phyloP scores from a whole-genome alignment of 2,329 filamentous ascomycete genomes.

The Cladophialophora exuberans region DNA sequence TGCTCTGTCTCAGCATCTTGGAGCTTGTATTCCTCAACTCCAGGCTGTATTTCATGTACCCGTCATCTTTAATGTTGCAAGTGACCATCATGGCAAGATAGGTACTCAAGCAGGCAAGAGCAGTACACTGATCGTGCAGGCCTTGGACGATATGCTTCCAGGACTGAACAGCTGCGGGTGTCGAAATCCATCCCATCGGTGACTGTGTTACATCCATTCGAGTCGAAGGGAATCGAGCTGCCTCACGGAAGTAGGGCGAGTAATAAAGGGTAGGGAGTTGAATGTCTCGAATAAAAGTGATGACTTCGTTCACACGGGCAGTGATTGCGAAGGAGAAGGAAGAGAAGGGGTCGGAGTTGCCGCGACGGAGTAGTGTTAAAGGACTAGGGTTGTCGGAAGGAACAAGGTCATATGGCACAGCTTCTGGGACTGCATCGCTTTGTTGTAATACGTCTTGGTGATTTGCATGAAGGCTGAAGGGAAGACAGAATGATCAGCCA shows the following conservation, averaged over 20 bases:
- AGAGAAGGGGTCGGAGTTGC: conserved; percentile 6
- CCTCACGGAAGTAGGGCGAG: conserved; percentile 2
- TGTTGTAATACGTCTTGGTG: neutral
- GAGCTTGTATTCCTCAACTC: neutral
- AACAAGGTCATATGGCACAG: neutral
- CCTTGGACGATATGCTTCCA: conserved; percentile 6
- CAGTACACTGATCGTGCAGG: conserved; percentile 5
- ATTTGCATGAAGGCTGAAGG: neutral
- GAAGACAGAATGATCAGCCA: neutral
- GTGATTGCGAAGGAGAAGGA: neutral
- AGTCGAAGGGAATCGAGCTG: neutral
- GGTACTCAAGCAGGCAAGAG: conserved; percentile 1
- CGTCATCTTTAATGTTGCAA: neutral
- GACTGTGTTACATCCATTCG: neutral
- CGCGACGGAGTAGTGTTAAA: neutral
- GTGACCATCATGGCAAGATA: conserved; percentile 1
- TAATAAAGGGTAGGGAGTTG: neutral
- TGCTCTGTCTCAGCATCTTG: conserved; percentile 1
- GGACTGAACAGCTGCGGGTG: neutral
- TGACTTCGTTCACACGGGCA: conserved; percentile 1
- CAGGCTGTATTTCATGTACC: neutral
- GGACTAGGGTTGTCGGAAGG: neutral
- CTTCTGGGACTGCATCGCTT: neutral
- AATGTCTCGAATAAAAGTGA: conserved; percentile 7
- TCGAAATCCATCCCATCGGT: conserved; percentile 5